These are phyloP conservation scores for Dryas integrifolia DNA, from an alignment of 331 rosid species.

Conservation along the genomic window DNA sequence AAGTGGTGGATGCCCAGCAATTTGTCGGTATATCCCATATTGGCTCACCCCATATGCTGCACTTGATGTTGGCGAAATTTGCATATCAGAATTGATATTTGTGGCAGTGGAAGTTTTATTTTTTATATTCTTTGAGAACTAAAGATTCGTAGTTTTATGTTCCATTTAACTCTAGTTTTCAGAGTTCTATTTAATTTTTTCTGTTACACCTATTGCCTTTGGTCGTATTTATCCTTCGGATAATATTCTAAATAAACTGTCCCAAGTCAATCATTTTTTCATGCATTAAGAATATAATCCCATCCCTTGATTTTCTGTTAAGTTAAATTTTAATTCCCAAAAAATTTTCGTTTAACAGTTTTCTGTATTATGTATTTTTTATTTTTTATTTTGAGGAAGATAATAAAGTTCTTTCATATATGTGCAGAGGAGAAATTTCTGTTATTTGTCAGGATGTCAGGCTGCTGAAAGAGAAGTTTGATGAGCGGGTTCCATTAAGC, in stretches of 20 bases:
- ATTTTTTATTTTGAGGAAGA: background rate
- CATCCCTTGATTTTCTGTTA: background rate
- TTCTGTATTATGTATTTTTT: background rate
- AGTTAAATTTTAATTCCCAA: background rate
- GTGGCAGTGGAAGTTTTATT: background rate
- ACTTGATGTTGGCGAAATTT: background rate
- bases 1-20: background rate
- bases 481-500: constrained; percentile 75
- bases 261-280: background rate
- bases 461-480: constrained; percentile 81
- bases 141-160: no score
- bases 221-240: no score
- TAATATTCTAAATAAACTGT: no score
- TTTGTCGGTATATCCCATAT: background rate
- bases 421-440: constrained; percentile 91
- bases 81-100: constrained; percentile 16
- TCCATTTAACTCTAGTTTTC: no score
- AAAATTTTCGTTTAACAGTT: background rate
- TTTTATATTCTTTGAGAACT: no score
- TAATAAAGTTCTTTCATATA: background rate
- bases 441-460: constrained; percentile 80
- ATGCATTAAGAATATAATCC: background rate
- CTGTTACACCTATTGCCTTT: no score
- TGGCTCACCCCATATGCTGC: background rate
- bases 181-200: no score